A percentile compares a stretch with the other conserved stretches of the same genome.
Evolutionary conservation across 495 filamentous ascomycete species (phyloP).

Genomic region (Daldinia decipiens): DNA sequence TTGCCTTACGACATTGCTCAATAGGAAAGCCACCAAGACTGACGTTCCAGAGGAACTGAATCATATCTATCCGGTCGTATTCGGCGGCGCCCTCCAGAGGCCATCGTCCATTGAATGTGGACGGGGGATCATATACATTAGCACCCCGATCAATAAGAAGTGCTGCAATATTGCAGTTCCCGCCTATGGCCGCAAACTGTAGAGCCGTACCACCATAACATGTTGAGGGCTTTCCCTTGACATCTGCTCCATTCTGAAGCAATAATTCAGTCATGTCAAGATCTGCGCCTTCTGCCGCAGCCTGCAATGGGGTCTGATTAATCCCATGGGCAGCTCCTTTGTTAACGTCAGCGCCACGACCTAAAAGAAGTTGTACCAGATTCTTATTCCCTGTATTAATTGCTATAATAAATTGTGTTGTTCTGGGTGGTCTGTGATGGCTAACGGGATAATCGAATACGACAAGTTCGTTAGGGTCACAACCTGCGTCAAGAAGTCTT

Average conservation of each 20-base stretch:
- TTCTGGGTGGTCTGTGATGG: no score
- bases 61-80: slow-evolving; percentile 58
- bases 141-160: slow-evolving; percentile 42
- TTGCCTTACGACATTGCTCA: slow-evolving; percentile 33
- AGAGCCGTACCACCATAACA: slow-evolving; percentile 40
- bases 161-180: slow-evolving; percentile 39
- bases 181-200: slow-evolving; percentile 33
- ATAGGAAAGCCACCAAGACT: slow-evolving; percentile 20
- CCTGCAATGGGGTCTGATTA: slow-evolving; percentile 45
- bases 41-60: slow-evolving; percentile 54
- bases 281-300: slow-evolving; percentile 44
- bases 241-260: slow-evolving; percentile 22
- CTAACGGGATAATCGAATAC: no score
- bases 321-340: slow-evolving; percentile 20
- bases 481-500: slow-evolving; percentile 20
- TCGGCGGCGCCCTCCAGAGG: slow-evolving; percentile 58
- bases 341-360: slow-evolving; percentile 48
- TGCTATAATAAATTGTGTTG: no score
- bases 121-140: slow-evolving; percentile 25
- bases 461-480: slow-evolving; percentile 15
- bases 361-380: slow-evolving; percentile 47
- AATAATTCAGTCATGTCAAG: slow-evolving; percentile 36
- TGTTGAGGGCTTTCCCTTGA: slow-evolving; percentile 38
- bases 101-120: slow-evolving; percentile 49
- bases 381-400: slow-evolving; percentile 19